Percentiles rank a stretch among this genome's conserved stretches.
phyloP scores from a whole-genome alignment of 2,329 filamentous ascomycete genomes.

The Colletotrichum costaricense region DNA sequence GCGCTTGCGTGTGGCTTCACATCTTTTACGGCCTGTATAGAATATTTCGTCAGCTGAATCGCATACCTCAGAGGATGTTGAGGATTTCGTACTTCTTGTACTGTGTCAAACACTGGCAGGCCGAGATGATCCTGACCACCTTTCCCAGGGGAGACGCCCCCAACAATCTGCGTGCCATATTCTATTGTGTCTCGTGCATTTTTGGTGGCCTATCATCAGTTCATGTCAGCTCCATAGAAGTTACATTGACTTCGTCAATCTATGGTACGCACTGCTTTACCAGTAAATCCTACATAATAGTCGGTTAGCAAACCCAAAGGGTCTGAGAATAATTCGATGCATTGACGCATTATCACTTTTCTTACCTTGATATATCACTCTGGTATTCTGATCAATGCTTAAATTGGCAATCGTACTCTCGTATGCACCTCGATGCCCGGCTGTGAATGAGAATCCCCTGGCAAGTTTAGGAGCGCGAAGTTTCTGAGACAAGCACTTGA shows the following conservation, averaged over 20 bases:
- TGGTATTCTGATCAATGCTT: slow-evolving; percentile 40
- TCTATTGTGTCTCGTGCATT: slow-evolving; percentile 52
- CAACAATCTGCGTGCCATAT: slow-evolving; percentile 51
- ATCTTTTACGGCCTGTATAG: slow-evolving; percentile 44
- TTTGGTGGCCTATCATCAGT: slow-evolving; percentile 44
- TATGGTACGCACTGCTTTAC: slow-evolving; percentile 45
- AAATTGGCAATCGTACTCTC: slow-evolving; percentile 46
- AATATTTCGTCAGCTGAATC: neutral
- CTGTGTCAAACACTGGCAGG: slow-evolving; percentile 50
- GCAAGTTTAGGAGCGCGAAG: neutral
- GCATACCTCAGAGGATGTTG: neutral
- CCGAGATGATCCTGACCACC: slow-evolving; percentile 46
- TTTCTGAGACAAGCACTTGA: neutral
- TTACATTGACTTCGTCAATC: neutral
- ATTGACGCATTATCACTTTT: too few relatives aligned
- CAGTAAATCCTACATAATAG: slow-evolving; percentile 47
- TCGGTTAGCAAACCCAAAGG: neutral
- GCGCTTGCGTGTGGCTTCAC: slow-evolving; percentile 74
- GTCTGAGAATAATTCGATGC: neutral
- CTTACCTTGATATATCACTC: slow-evolving; percentile 51
- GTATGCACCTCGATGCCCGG: slow-evolving; percentile 23
- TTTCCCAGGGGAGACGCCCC: slow-evolving; percentile 52
- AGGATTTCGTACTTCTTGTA: slow-evolving; percentile 42
- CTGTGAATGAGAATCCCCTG: neutral
- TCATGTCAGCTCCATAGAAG: neutral